These are phyloP conservation scores for Madurella mycetomatis DNA, from an alignment of 2,329 filamentous ascomycete genomes.

Conservation along the genomic window DNA sequence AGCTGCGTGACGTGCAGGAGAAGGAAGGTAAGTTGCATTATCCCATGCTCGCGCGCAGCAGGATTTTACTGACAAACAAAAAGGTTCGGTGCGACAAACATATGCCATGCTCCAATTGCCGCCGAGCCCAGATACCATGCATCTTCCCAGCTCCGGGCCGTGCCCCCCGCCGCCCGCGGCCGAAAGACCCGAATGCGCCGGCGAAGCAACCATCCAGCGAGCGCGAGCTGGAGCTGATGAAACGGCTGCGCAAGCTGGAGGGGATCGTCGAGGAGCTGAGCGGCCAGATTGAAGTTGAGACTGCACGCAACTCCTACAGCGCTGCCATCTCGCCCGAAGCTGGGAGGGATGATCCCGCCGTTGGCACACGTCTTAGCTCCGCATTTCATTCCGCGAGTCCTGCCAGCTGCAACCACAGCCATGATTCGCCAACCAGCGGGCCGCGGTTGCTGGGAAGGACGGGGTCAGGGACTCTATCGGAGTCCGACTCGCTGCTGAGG, in stretches of 20 bases:
- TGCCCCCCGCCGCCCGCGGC: slow-evolving; percentile 62
- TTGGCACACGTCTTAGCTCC: slow-evolving; percentile 1
- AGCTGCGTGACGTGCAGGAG: slow-evolving; percentile 47
- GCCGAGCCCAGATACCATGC: slow-evolving; percentile 65
- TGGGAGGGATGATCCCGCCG: slow-evolving; percentile 23
- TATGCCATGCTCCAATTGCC: slow-evolving; percentile 72
- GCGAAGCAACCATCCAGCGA: slow-evolving; percentile 57
- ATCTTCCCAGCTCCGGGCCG: slow-evolving; percentile 70
- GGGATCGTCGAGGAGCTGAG: slow-evolving; percentile 69
- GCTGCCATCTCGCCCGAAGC: slow-evolving; percentile 38
- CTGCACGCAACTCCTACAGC: slow-evolving; percentile 35
- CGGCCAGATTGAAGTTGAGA: slow-evolving; percentile 57
- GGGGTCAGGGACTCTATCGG: slow-evolving; percentile 18
- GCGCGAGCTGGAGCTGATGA: slow-evolving; percentile 64
- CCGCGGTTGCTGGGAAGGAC: slow-evolving; percentile 19
- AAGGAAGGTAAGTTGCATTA: slow-evolving; percentile 21
- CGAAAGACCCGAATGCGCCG: slow-evolving; percentile 60
- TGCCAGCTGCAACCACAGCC: slow-evolving; percentile 18
- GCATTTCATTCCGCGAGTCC: background rate
- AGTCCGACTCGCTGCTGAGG: slow-evolving; percentile 18
- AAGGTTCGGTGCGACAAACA: slow-evolving; percentile 74
- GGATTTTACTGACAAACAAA: slow-evolving; percentile 34
- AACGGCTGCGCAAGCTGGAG: slow-evolving; percentile 67
- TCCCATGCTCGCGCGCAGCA: background rate
- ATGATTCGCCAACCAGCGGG: slow-evolving; percentile 20